Conservation (phyloP, 2,329 filamentous ascomycete species). For the Helminthosporium solani region DNA sequence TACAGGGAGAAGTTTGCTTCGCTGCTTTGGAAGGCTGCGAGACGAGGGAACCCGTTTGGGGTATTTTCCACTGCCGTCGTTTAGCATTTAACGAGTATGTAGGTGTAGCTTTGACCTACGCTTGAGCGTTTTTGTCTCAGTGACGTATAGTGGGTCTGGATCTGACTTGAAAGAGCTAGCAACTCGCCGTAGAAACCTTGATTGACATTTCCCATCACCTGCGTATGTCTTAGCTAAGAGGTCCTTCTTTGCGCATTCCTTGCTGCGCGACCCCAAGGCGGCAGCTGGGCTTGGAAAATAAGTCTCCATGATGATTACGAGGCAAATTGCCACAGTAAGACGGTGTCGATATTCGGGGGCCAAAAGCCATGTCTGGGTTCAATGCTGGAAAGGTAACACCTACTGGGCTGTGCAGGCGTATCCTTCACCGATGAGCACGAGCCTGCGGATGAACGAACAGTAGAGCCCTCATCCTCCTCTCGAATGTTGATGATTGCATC, state of each 20-base stretch:
- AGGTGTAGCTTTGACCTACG: conserved; percentile 20
- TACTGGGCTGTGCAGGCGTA: conserved; percentile 36
- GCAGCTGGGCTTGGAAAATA: not conserved
- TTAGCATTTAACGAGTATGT: conserved; percentile 7
- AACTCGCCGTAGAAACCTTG: conserved; percentile 28
- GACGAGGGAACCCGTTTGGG: conserved; percentile 42
- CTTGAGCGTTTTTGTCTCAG: conserved; percentile 35
- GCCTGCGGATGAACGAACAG: conserved; percentile 13
- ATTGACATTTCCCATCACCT: conserved; percentile 27
- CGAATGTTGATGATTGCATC: conserved; percentile 36
- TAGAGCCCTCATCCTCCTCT: conserved; percentile 18
- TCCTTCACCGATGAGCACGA: conserved; percentile 15
- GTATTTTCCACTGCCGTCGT: conserved; percentile 35
- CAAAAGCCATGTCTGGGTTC: conserved; percentile 3
- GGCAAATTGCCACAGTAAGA: not conserved
- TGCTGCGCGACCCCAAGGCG: not conserved
- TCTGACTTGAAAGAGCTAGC: conserved; percentile 31
- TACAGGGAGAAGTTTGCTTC: conserved; percentile 46
- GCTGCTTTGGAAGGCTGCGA: conserved; percentile 44
- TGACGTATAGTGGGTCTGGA: conserved; percentile 33
- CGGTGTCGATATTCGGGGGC: conserved; percentile 12
- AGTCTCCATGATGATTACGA: not conserved
- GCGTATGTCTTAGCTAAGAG: conserved; percentile 10
- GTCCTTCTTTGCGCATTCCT: not conserved
- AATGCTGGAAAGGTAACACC: conserved; percentile 10